A percentile compares a stretch with the other conserved stretches of the same genome.
These are phyloP conservation scores for Raffaelea arxii DNA, from an alignment of 2,329 filamentous ascomycete species.

Conservation along the genomic window DNA sequence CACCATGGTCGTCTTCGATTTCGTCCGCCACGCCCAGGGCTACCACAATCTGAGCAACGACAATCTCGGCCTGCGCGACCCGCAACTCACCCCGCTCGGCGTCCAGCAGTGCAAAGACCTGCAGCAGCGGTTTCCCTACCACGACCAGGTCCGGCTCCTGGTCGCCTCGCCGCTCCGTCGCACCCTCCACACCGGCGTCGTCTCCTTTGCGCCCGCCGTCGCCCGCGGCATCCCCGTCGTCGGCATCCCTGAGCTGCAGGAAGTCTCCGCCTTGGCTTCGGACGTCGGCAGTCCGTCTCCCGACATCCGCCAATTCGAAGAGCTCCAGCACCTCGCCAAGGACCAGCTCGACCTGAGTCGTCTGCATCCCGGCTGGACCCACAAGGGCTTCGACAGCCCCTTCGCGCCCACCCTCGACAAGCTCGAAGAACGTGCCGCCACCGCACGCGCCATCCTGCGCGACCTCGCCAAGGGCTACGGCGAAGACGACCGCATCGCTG, in stretches of 20 bases:
- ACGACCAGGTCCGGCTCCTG: conserved; percentile 56
- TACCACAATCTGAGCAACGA: conserved; percentile 66
- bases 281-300: conserved; percentile 64
- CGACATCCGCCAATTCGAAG: too few species aligned
- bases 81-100: conserved; percentile 67
- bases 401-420: conserved; percentile 40
- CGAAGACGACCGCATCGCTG: conserved; percentile 55
- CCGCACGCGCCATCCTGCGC: conserved; percentile 49
- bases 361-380: conserved; percentile 61
- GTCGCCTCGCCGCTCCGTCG: conserved; percentile 72
- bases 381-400: conserved; percentile 42
- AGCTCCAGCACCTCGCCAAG: conserved; percentile 50
- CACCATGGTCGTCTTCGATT: conserved; percentile 34
- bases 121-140: conserved; percentile 51
- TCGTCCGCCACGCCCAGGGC: conserved; percentile 68
- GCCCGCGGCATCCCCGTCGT: conserved; percentile 40
- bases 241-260: conserved; percentile 67
- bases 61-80: conserved; percentile 68
- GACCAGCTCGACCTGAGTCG: conserved; percentile 52
- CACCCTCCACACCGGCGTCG: conserved; percentile 68
- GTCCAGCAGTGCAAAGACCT: conserved; percentile 63
- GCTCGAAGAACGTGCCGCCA: conserved; percentile 51
- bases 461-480: conserved; percentile 25
- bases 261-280: conserved; percentile 64
- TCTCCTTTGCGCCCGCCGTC: conserved; percentile 53